These are phyloP conservation scores for Cystofilobasidium bisporidii DNA, from an alignment of 768 basidiomycete species.

Conservation along the genomic window DNA sequence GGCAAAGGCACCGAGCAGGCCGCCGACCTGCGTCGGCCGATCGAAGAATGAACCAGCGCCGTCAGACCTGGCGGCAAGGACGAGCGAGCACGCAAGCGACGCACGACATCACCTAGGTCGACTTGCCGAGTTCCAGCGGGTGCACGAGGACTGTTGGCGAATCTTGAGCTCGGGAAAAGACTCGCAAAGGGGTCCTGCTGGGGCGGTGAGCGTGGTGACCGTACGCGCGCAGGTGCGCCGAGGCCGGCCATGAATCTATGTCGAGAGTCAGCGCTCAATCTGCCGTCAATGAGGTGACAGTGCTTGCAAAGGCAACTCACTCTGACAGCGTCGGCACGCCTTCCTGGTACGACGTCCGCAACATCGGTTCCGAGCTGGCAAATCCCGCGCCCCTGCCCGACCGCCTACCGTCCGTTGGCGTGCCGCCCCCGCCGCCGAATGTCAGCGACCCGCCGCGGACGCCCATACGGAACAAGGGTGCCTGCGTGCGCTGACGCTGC, in stretches of 20 bases:
- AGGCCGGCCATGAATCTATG: not conserved
- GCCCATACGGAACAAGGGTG: constrained; percentile 20
- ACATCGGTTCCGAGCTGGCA: not conserved
- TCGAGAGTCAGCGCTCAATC: not conserved
- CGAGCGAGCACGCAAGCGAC: not conserved
- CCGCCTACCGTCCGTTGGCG: constrained; percentile 6
- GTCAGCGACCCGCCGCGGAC: constrained; percentile 20
- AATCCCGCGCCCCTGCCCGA: constrained; percentile 1
- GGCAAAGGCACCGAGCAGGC: constrained; percentile 13
- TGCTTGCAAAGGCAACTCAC: not conserved
- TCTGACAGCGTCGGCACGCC: constrained; percentile 23
- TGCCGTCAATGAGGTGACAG: not conserved
- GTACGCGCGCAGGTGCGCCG: not conserved
- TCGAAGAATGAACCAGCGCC: not conserved
- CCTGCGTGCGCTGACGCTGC: not conserved
- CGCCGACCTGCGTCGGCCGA: constrained; percentile 11
- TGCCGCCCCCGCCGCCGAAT: constrained; percentile 21
- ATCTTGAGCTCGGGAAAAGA: not conserved
- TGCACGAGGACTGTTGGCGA: not conserved
- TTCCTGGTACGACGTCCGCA: constrained; percentile 8
- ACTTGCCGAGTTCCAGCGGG: no score
- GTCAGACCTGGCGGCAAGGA: no score
- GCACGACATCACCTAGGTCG: constrained; percentile 15
- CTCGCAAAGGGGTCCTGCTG: not conserved
- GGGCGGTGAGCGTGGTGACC: not conserved